Evolutionary conservation across 2,329 filamentous ascomycete species (phyloP).

Genomic region (Penicillium sp.): DNA sequence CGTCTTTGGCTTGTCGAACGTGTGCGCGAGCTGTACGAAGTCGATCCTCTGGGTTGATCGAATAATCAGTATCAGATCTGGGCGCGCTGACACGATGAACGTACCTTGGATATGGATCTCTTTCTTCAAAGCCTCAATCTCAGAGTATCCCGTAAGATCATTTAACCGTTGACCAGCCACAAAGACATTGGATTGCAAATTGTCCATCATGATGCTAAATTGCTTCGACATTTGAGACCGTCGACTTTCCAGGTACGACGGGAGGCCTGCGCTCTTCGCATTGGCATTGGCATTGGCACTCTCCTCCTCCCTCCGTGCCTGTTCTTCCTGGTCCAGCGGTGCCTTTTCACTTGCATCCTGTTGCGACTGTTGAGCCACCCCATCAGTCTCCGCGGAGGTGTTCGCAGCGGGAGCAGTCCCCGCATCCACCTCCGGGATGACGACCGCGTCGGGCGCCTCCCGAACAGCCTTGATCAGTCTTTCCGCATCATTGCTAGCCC

Average conservation of each 20-base stretch:
- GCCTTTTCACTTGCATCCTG: constrained; percentile 14
- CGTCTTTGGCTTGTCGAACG: constrained; percentile 67
- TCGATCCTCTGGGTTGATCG: constrained; percentile 44
- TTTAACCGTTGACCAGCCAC: constrained; percentile 85
- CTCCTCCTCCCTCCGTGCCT: constrained; percentile 7
- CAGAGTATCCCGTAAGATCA: constrained; percentile 87
- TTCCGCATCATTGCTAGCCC: constrained; percentile 22
- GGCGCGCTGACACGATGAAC: constrained; percentile 1
- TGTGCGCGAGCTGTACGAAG: constrained; percentile 54
- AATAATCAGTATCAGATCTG: background rate
- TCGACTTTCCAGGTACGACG: constrained; percentile 41
- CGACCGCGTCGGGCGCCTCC: constrained; percentile 21
- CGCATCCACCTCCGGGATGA: constrained; percentile 18
- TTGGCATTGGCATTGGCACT: background rate
- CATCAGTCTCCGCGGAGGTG: constrained; percentile 11
- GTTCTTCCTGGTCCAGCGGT: constrained; percentile 8
- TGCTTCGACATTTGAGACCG: constrained; percentile 56
- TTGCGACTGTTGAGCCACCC: constrained; percentile 2
- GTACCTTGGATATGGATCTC: constrained; percentile 66
- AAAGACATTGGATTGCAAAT: constrained; percentile 77
- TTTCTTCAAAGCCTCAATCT: constrained; percentile 78
- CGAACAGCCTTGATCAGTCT: constrained; percentile 11
- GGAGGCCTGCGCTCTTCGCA: constrained; percentile 23
- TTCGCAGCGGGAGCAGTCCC: constrained; percentile 15
- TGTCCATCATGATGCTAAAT: constrained; percentile 77